phyloP scores from a whole-genome alignment of 129 eudicot genomes.

The Flaveria ramosissima region DNA sequence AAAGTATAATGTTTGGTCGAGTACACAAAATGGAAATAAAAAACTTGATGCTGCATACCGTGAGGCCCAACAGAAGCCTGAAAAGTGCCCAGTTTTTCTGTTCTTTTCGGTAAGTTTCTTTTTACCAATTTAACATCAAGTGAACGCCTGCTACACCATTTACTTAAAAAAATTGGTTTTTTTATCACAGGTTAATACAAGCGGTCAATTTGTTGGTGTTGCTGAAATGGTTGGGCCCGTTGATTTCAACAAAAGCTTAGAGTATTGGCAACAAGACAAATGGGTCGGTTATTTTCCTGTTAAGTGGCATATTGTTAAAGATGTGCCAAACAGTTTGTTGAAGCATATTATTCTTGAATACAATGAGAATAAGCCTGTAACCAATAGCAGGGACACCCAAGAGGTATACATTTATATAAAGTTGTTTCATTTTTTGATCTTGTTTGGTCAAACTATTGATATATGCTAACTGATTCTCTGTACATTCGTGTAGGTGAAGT shows the following conservation, averaged over 20 bases:
- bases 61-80: slow-evolving; percentile 65
- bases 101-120: slow-evolving; percentile 60
- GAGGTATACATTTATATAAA: slow-evolving; percentile 47
- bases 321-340: slow-evolving; percentile 72
- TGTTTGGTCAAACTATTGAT: neutral
- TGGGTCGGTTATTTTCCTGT: slow-evolving; percentile 89
- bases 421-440: neutral
- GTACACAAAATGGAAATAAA: slow-evolving; percentile 87
- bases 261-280: slow-evolving; percentile 92
- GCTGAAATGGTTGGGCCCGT: slow-evolving; percentile 91
- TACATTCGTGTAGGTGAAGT: slow-evolving; percentile 50
- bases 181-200: slow-evolving; percentile 60
- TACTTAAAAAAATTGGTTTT: neutral
- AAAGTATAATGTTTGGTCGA: slow-evolving; percentile 80
- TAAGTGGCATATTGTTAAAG: slow-evolving; percentile 96
- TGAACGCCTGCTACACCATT: too few species aligned
- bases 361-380: slow-evolving; percentile 84
- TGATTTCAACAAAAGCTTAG: slow-evolving; percentile 74
- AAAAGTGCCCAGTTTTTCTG: slow-evolving; percentile 68
- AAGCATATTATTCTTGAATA: slow-evolving; percentile 78
- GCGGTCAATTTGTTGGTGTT: slow-evolving; percentile 83
- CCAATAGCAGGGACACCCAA: slow-evolving; percentile 89
- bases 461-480: neutral
- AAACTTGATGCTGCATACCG: slow-evolving; percentile 78
- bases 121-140: neutral